phyloP scores from a whole-genome alignment of 345 rosid genomes.

The Lepidium aucheri region DNA sequence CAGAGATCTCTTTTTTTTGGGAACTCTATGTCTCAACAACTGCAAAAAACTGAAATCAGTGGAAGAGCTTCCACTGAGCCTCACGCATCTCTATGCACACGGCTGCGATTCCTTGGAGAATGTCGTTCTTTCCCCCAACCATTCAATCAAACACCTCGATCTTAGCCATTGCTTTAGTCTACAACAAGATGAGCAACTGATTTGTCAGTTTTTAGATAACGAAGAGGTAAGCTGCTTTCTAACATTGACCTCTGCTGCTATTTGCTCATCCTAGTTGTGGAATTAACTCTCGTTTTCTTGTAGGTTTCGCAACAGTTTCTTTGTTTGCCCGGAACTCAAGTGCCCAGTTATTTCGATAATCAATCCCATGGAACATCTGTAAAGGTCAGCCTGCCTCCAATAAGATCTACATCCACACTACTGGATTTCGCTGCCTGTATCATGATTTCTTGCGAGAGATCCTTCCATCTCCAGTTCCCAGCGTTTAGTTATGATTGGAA shows the following conservation, averaged over 20 bases:
- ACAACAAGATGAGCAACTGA: not conserved
- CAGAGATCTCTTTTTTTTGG: not conserved
- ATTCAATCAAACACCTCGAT: slow-evolving; percentile 8
- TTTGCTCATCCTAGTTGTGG: not conserved
- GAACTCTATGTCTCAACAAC: slow-evolving; percentile 5
- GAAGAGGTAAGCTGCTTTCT: not conserved
- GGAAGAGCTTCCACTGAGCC: not conserved
- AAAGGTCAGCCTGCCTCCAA: not conserved
- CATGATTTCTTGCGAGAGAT: not conserved
- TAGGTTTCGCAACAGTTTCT: not conserved
- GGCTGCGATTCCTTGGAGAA: slow-evolving; percentile 7
- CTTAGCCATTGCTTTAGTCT: not conserved
- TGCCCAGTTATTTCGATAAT: not conserved
- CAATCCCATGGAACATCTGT: not conserved
- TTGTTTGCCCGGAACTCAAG: not conserved
- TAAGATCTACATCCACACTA: not conserved
- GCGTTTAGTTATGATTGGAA: slow-evolving; percentile 1
- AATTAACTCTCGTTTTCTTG: not conserved
- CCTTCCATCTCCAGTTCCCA: not conserved
- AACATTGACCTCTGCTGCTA: too few relatives aligned
- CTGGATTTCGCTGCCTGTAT: not conserved
- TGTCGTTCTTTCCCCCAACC: not conserved
- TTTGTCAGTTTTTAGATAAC: not conserved
- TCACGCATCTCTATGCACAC: slow-evolving; percentile 1
- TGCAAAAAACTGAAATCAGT: slow-evolving; percentile 3